These are phyloP conservation scores for Leishmania aethiopica DNA, from an alignment of 208 protist species.

Conservation along the genomic window DNA sequence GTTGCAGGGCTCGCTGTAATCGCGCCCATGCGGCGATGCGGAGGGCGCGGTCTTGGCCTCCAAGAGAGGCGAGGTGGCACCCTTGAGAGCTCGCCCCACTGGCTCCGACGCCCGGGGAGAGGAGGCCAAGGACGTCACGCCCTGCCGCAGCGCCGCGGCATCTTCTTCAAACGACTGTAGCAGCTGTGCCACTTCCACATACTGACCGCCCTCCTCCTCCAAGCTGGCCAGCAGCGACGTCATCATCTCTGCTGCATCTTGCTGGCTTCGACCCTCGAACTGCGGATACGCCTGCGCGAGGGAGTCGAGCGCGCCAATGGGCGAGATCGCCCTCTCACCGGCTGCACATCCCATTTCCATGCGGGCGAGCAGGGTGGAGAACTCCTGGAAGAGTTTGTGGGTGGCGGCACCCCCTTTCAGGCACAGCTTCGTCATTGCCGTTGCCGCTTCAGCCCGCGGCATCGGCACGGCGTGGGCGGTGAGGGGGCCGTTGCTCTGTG, in stretches of 20 bases:
- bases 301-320: constrained; percentile 49
- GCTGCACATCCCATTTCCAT: constrained; percentile 57
- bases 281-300: constrained; percentile 60
- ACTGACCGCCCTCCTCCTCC: constrained; percentile 73
- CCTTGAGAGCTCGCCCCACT: neutral
- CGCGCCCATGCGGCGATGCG: neutral
- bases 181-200: constrained; percentile 52
- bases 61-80: neutral
- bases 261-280: constrained; percentile 87
- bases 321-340: constrained; percentile 41
- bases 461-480: neutral
- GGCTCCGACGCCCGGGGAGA: neutral
- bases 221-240: constrained; percentile 59
- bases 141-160: constrained; percentile 7
- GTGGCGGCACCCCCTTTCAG: constrained; percentile 30
- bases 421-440: constrained; percentile 24
- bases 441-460: neutral
- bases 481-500: constrained; percentile 1
- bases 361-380: constrained; percentile 49
- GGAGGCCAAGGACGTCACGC: neutral
- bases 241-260: constrained; percentile 91
- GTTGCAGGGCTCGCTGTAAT: constrained; percentile 7
- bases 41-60: neutral
- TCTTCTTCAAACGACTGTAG: constrained; percentile 51
- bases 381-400: constrained; percentile 51